These are phyloP conservation scores for Salix dunnii DNA, from an alignment of 345 rosid genomes.

Conservation along the genomic window DNA sequence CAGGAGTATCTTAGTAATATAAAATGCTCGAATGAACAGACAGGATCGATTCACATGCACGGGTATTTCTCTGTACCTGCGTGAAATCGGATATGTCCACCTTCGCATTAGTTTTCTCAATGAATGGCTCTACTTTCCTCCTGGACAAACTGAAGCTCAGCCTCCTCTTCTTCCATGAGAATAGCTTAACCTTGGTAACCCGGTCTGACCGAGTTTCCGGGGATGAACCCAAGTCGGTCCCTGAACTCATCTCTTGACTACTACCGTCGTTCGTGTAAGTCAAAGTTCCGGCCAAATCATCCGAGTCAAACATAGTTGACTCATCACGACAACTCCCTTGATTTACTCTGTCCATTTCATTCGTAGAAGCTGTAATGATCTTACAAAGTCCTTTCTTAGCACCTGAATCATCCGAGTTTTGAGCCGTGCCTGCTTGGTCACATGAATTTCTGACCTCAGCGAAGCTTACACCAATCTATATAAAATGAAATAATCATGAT, in stretches of 20 bases:
- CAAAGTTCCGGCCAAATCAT: background rate
- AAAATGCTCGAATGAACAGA: too few relatives aligned
- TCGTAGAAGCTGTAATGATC: constrained; percentile 7
- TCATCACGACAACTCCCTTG: background rate
- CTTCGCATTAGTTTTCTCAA: background rate
- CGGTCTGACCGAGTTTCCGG: constrained; percentile 6
- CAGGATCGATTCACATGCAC: too few relatives aligned
- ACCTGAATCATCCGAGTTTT: constrained; percentile 15
- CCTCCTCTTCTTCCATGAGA: constrained; percentile 21
- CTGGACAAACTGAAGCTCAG: constrained; percentile 6
- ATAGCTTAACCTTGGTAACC: background rate
- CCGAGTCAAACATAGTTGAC: background rate
- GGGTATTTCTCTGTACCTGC: background rate
- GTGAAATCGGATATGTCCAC: background rate
- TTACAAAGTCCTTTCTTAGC: constrained; percentile 19
- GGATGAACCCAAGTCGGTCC: constrained; percentile 9
- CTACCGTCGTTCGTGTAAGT: background rate
- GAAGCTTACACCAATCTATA: constrained; percentile 35
- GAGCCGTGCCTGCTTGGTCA: constrained; percentile 11
- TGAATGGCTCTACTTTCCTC: constrained; percentile 10
- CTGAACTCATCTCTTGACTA: background rate
- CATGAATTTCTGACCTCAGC: constrained; percentile 25
- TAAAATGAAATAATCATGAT: background rate
- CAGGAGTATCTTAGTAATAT: too few relatives aligned
- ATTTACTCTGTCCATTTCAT: background rate